phyloP scores from a whole-genome alignment of 305 asterid species.

The Petunia hybrid region DNA sequence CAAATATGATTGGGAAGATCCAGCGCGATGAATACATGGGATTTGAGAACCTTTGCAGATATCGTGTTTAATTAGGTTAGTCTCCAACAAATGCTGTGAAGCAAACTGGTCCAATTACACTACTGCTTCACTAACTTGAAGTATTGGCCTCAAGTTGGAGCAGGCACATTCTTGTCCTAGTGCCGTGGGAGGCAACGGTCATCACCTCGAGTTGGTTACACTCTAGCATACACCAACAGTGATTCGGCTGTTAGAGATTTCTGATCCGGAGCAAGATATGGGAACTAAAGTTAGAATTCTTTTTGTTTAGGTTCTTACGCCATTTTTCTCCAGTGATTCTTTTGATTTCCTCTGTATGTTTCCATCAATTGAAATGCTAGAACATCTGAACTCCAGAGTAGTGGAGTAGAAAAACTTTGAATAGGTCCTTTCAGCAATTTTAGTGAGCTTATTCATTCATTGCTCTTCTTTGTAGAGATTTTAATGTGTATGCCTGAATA shows the following conservation, averaged over 20 bases:
- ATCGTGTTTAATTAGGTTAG: slow-evolving; percentile 31
- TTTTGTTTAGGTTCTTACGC: background rate
- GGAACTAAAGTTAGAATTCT: background rate
- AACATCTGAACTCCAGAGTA: background rate
- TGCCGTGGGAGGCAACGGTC: background rate
- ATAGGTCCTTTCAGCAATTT: background rate
- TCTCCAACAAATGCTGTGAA: slow-evolving; percentile 20
- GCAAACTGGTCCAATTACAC: background rate
- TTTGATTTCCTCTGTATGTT: background rate
- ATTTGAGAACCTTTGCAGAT: slow-evolving; percentile 62
- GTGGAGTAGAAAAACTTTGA: background rate
- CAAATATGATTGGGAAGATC: slow-evolving; percentile 52
- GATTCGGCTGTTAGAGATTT: background rate
- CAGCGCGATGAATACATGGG: slow-evolving; percentile 51
- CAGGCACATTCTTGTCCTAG: background rate
- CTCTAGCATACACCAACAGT: background rate
- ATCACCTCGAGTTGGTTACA: slow-evolving; percentile 1
- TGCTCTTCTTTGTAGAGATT: background rate
- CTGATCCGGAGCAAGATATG: background rate
- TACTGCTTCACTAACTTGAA: background rate
- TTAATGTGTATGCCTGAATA: background rate
- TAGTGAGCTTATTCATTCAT: background rate
- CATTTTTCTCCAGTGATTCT: background rate
- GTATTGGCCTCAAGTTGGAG: background rate
- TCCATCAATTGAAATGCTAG: background rate